Conservation (phyloP, 2,329 filamentous ascomycete genomes). For the Aspergillus ustus region DNA sequence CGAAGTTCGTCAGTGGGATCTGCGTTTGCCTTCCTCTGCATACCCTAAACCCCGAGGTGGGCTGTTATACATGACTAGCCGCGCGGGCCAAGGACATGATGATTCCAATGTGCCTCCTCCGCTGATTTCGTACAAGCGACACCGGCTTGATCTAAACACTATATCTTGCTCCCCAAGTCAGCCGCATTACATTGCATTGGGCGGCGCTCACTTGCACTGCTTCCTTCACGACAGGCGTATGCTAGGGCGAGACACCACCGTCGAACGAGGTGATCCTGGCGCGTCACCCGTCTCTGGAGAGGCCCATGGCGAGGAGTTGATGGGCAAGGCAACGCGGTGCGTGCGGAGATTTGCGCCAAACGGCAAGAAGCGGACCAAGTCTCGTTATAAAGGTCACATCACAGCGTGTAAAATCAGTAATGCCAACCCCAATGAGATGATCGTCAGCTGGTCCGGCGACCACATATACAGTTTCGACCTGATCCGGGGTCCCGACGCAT, state of each 20-base stretch:
- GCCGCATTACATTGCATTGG: constrained; percentile 71
- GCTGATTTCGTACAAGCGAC: constrained; percentile 68
- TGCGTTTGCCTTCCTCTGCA: constrained; percentile 66
- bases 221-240: constrained; percentile 72
- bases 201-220: constrained; percentile 70
- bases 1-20: constrained; percentile 71
- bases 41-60: constrained; percentile 59
- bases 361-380: constrained; percentile 54
- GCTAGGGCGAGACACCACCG: constrained; percentile 62
- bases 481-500: constrained; percentile 60
- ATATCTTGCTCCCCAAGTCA: constrained; percentile 70
- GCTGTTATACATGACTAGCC: constrained; percentile 50
- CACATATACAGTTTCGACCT: constrained; percentile 71
- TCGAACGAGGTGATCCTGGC: constrained; percentile 56
- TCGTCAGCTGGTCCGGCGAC: constrained; percentile 71
- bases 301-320: constrained; percentile 57
- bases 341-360: constrained; percentile 69
- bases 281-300: constrained; percentile 46
- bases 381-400: constrained; percentile 65
- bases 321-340: constrained; percentile 66
- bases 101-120: constrained; percentile 63
- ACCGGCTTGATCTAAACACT: constrained; percentile 67
- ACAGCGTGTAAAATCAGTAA: constrained; percentile 74
- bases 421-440: constrained; percentile 68
- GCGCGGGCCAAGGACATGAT: constrained; percentile 47